phyloP scores from a whole-genome alignment of 2,329 filamentous ascomycete genomes.

The Colletotrichum sp. region DNA sequence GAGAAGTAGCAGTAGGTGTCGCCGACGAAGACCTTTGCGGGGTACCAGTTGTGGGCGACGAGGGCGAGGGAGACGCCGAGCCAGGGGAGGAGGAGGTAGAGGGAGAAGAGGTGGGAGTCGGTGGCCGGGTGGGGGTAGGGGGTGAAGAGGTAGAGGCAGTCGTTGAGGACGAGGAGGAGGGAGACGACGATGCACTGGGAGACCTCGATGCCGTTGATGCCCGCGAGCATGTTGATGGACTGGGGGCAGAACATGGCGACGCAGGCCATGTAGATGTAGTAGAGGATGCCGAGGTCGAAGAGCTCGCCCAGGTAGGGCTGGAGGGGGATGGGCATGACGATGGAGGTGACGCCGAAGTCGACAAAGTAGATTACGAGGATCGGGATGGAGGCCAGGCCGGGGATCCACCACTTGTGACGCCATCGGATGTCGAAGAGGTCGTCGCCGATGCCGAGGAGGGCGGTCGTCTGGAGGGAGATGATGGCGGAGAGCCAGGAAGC shows the following conservation, averaged over 20 bases:
- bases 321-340: conserved; percentile 87
- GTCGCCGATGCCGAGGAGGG: conserved; percentile 90
- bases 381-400: conserved; percentile 89
- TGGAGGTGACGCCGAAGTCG: conserved; percentile 95
- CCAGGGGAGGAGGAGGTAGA: conserved; percentile 94
- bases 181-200: conserved; percentile 93
- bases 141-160: conserved; percentile 83
- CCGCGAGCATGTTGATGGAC: conserved; percentile 99
- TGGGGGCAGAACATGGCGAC: conserved; percentile 98
- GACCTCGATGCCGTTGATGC: conserved; percentile 98
- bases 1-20: conserved; percentile 99
- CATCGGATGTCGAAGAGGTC: conserved; percentile 98
- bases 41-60: conserved; percentile 93
- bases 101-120: conserved; percentile 93
- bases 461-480: conserved; percentile 88
- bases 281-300: conserved; percentile 80
- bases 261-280: conserved; percentile 97
- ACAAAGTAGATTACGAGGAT: conserved; percentile 98
- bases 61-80: conserved; percentile 89
- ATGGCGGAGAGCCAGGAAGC: conserved; percentile 95
- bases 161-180: conserved; percentile 82
- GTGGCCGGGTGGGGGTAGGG: conserved; percentile 91
- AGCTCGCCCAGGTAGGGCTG: conserved; percentile 85
- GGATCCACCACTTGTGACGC: conserved; percentile 99
- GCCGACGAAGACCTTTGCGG: conserved; percentile 92